Percentiles rank a stretch among this genome's conserved stretches.
Evolutionary conservation across 495 filamentous ascomycete species (phyloP).

Genomic region (Podospora pseudocomata): DNA sequence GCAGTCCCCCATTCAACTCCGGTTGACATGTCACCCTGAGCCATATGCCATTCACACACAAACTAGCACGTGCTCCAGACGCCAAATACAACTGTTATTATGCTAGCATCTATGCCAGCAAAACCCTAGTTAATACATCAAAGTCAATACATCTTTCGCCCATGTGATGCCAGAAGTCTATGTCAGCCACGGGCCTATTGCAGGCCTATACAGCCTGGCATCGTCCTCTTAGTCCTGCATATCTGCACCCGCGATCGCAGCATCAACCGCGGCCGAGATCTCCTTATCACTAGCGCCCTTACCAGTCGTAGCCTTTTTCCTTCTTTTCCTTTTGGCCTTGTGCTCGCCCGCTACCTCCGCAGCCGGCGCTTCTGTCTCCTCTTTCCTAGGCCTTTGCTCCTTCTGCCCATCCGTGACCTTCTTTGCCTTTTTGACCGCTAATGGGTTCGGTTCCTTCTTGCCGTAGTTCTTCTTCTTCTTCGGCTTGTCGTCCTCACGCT

Average conservation of each 20-base stretch:
- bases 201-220: not conserved
- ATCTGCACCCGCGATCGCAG: slow-evolving; percentile 1
- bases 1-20: not conserved
- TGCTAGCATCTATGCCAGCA: not conserved
- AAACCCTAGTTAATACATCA: not conserved
- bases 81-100: not conserved
- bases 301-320: slow-evolving; percentile 36
- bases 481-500: slow-evolving; percentile 25
- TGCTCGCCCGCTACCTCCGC: slow-evolving; percentile 21
- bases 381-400: slow-evolving; percentile 21
- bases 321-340: slow-evolving; percentile 44
- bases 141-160: too few relatives aligned
- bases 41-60: not conserved
- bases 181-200: too few relatives aligned
- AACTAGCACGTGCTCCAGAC: not conserved
- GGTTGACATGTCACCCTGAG: not conserved
- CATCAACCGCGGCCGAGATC: slow-evolving; percentile 19
- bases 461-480: slow-evolving; percentile 57
- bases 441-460: slow-evolving; percentile 80
- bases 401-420: slow-evolving; percentile 16
- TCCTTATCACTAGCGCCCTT: slow-evolving; percentile 13
- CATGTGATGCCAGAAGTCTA: too few relatives aligned
- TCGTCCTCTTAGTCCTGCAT: not conserved
- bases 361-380: slow-evolving; percentile 8
- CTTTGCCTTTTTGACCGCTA: slow-evolving; percentile 74